A percentile compares a stretch with the other conserved stretches of the same genome.
Evolutionary conservation across 1,284 basidiomycete species (phyloP).

Genomic region (Coniferiporia sulphurascens): DNA sequence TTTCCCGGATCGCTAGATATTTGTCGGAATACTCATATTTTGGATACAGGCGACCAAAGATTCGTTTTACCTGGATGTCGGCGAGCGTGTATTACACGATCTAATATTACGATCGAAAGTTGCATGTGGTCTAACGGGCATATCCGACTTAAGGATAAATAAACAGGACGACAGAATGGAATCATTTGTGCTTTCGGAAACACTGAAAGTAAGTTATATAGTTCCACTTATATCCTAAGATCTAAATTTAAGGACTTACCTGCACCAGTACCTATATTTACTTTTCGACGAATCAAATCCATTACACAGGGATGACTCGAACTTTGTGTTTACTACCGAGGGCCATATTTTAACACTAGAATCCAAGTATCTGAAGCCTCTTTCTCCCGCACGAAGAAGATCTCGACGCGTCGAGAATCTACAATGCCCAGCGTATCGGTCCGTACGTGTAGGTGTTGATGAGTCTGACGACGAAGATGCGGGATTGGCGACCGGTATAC

Average conservation of each 20-base stretch:
- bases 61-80: slow-evolving; percentile 86
- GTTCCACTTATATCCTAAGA: slow-evolving; percentile 1
- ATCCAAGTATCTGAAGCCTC: slow-evolving; percentile 44
- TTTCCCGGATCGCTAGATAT: neutral
- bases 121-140: slow-evolving; percentile 78
- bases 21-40: slow-evolving; percentile 15
- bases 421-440: slow-evolving; percentile 67
- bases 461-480: slow-evolving; percentile 28
- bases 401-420: slow-evolving; percentile 62
- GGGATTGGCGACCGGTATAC: slow-evolving; percentile 64
- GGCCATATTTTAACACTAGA: slow-evolving; percentile 82
- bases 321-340: slow-evolving; percentile 89
- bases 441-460: slow-evolving; percentile 31
- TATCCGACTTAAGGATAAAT: slow-evolving; percentile 77
- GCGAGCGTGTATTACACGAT: slow-evolving; percentile 78
- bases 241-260: neutral
- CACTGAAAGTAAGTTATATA: slow-evolving; percentile 62
- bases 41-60: slow-evolving; percentile 76
- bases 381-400: slow-evolving; percentile 53
- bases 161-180: slow-evolving; percentile 88
- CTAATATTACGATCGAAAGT: slow-evolving; percentile 72
- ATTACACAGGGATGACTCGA: slow-evolving; percentile 69
- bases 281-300: slow-evolving; percentile 85
- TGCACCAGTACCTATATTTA: slow-evolving; percentile 77
- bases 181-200: slow-evolving; percentile 87